Percentiles rank a stretch among this genome's conserved stretches.
Evolutionary conservation across 257 asterid genomes (phyloP).

Genomic region (Vinca minor): DNA sequence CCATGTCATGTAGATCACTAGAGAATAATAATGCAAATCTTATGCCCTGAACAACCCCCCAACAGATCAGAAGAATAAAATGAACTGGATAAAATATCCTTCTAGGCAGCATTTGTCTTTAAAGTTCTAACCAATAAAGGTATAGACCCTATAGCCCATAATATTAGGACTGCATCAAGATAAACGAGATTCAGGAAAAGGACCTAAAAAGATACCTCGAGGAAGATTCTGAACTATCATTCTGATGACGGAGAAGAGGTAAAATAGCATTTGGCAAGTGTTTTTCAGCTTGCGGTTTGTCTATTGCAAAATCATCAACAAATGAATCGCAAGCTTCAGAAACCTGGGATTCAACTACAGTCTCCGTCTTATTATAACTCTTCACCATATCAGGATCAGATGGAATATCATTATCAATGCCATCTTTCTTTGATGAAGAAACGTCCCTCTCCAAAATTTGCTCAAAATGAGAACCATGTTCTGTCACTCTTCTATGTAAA

Average conservation of each 20-base stretch:
- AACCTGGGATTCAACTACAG: slow-evolving; percentile 18
- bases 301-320: slow-evolving; percentile 20
- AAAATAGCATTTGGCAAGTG: slow-evolving; percentile 44
- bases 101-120: too few relatives aligned
- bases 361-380: slow-evolving; percentile 29
- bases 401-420: slow-evolving; percentile 20
- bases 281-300: slow-evolving; percentile 45
- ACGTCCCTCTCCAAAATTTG: slow-evolving; percentile 27
- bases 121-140: too few relatives aligned
- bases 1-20: too few relatives aligned
- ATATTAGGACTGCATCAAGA: too few relatives aligned
- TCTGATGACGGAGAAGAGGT: slow-evolving; percentile 54
- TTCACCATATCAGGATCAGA: slow-evolving; percentile 42
- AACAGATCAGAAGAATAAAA: not conserved
- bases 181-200: too few relatives aligned
- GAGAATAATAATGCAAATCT: too few relatives aligned
- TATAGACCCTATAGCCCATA: too few relatives aligned
- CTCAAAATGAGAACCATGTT: slow-evolving; percentile 36
- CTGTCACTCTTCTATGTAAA: slow-evolving; percentile 26
- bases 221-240: slow-evolving; percentile 84
- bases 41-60: not conserved
- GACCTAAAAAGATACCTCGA: slow-evolving; percentile 45
- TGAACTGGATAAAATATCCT: too few relatives aligned
- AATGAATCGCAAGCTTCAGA: slow-evolving; percentile 31
- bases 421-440: slow-evolving; percentile 26